Evolutionary conservation across 208 protist species (phyloP).

Genomic region (Spongospora subterranea): DNA sequence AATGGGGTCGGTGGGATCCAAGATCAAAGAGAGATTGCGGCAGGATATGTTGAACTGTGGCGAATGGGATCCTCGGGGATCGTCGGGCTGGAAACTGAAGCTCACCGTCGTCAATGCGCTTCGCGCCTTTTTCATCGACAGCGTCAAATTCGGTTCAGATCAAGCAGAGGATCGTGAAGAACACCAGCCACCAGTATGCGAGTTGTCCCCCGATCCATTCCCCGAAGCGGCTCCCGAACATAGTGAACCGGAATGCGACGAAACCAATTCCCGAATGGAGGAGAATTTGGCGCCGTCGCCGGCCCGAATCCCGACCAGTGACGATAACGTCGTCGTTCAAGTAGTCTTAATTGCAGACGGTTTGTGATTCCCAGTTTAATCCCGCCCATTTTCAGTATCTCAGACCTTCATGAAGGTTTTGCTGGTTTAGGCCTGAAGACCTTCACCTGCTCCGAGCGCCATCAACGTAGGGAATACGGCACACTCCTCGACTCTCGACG

Average conservation of each 20-base stretch:
- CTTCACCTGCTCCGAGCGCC: not conserved
- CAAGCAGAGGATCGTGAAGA: not conserved
- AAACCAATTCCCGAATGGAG: not conserved
- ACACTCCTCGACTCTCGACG: not conserved
- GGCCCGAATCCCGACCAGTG: too few relatives aligned
- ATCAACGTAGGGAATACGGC: not conserved
- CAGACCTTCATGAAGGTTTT: not conserved
- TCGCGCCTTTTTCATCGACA: not conserved
- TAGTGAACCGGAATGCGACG: not conserved
- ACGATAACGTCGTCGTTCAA: not conserved
- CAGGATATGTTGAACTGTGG: not conserved
- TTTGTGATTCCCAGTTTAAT: not conserved
- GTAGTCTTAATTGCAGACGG: not conserved
- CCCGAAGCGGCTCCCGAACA: not conserved
- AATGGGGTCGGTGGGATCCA: not conserved
- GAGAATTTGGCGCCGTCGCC: too few relatives aligned
- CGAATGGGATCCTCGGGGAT: not conserved
- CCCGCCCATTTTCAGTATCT: not conserved
- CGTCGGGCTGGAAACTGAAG: not conserved
- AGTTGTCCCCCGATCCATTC: not conserved
- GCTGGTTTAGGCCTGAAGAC: not conserved
- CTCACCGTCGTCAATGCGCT: not conserved
- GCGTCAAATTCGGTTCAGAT: not conserved
- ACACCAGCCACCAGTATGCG: not conserved
- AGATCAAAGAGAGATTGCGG: not conserved